A percentile compares a stretch with the other conserved stretches of the same genome.
Evolutionary conservation across 2,329 filamentous ascomycete genomes (phyloP).

Genomic region (Gaeumannomyces sp.): DNA sequence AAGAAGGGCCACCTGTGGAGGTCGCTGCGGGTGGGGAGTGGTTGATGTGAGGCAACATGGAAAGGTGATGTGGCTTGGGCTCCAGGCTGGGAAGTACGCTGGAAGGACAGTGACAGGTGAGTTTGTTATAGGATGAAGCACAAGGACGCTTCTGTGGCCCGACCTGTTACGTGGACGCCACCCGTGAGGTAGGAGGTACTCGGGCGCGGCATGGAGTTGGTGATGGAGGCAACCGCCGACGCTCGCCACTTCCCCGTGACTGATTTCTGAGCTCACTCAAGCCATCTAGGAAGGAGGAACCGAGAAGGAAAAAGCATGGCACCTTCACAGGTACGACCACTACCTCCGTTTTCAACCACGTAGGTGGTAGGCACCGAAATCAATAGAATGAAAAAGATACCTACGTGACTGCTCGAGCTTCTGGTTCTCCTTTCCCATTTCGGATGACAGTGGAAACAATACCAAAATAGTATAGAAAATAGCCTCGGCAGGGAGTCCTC

Average conservation of each 20-base stretch:
- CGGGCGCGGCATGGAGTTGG: background rate
- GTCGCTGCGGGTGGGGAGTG: background rate
- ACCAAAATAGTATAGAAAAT: background rate
- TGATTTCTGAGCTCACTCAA: background rate
- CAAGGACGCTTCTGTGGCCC: background rate
- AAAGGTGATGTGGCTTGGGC: background rate
- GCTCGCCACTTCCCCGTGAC: background rate
- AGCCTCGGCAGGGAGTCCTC: background rate
- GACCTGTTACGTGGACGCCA: background rate
- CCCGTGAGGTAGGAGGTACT: background rate
- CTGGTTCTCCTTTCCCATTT: background rate
- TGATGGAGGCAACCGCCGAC: background rate
- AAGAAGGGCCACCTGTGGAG: background rate
- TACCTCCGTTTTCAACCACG: background rate
- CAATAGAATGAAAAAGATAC: background rate
- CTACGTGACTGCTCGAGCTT: background rate
- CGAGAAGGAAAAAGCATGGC: background rate
- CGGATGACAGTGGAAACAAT: background rate
- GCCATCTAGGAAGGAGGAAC: background rate
- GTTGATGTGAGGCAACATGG: background rate
- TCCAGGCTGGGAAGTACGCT: too few species aligned
- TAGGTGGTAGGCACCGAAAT: background rate
- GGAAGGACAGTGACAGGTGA: background rate
- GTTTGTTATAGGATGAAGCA: background rate
- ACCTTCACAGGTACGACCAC: background rate